Evolutionary conservation across 441 rosid species (phyloP), one percentile per base, ranked within the genome.

Genomic region (Eutrema salsugineum): DNA sequence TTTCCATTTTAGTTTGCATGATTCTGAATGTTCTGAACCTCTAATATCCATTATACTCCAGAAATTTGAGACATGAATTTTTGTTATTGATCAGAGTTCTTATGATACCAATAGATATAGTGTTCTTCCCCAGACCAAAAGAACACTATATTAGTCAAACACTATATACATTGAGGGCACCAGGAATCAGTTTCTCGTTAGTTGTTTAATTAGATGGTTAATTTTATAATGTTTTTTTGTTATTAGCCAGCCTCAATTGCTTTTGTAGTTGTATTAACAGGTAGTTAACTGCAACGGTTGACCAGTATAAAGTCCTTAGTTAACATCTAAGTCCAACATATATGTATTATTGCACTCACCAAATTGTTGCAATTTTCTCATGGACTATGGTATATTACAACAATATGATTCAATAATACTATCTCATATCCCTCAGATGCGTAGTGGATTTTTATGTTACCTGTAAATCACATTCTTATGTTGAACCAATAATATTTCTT

Each of bases 391-490:
- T 28, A 36, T 35, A 32, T 63, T 44, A 35, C 48, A 12, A 35
- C 55, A 5, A 38, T 64, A 15, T 35, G 42, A 49, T 27, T 15
- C 43, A 39, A 56, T 36, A 35, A 16, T 27, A 46, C 35, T 19
- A 64, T 44, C 46, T 32, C 38, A 53, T 63, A 42, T 39, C 43
- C 57, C 56, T 27, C 32, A 16, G 20, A 55, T 55, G 24, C 61
- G n/a, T 54, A 35, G 32, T 33, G 49, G 57, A 27, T 22, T 16
- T 33, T 9, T 33, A 15, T 33, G 70, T 8, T 63, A 62, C 49
- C 33, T 65, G 70, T 36, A 56, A 44, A 63, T 43, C 60, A 64
- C 51, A 64, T 43, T 54, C 40, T 72, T 63, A 7, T 63, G 27
- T 12, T 44, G 11, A 58, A 49, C 16, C 44, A 56, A 17, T 35